Conservation (phyloP, 129 eudicot genomes). For the Saposhnikovia divaricata region DNA sequence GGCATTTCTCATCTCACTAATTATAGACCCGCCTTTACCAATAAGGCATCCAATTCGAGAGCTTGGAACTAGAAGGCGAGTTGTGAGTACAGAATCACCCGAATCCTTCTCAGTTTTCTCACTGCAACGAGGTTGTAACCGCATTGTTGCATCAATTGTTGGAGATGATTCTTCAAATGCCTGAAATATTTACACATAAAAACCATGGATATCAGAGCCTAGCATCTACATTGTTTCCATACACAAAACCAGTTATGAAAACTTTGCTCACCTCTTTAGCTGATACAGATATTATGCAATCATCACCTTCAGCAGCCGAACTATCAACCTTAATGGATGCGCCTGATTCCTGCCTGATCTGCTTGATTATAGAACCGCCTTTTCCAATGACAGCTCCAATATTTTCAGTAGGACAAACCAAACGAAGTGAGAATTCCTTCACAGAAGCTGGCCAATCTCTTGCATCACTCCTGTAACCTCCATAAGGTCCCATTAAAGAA, state of each 20-base stretch:
- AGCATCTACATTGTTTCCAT: background rate
- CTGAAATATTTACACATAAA: slow-evolving; percentile 16
- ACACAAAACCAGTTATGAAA: background rate
- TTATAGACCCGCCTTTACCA: slow-evolving; percentile 81
- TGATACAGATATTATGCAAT: slow-evolving; percentile 76
- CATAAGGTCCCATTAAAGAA: slow-evolving; percentile 65
- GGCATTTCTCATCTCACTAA: slow-evolving; percentile 67
- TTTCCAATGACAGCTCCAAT: slow-evolving; percentile 85
- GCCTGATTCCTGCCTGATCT: slow-evolving; percentile 83
- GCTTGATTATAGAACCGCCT: slow-evolving; percentile 73
- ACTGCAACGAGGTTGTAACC: slow-evolving; percentile 80
- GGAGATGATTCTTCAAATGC: slow-evolving; percentile 61
- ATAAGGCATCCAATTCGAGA: slow-evolving; percentile 69
- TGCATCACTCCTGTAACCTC: slow-evolving; percentile 32
- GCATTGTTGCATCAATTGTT: slow-evolving; percentile 69
- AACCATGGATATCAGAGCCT: background rate
- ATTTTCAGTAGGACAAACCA: slow-evolving; percentile 75
- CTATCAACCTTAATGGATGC: slow-evolving; percentile 79
- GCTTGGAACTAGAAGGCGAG: slow-evolving; percentile 68
- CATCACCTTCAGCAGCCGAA: slow-evolving; percentile 67
- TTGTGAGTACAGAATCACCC: slow-evolving; percentile 49
- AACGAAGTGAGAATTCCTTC: slow-evolving; percentile 69
- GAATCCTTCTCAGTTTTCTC: slow-evolving; percentile 61
- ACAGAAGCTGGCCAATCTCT: slow-evolving; percentile 40
- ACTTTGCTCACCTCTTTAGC: slow-evolving; percentile 52